A percentile compares a stretch with the other conserved stretches of the same genome.
Conservation (phyloP, 73 alveolate genomes). For the Paramecium bursaria region DNA sequence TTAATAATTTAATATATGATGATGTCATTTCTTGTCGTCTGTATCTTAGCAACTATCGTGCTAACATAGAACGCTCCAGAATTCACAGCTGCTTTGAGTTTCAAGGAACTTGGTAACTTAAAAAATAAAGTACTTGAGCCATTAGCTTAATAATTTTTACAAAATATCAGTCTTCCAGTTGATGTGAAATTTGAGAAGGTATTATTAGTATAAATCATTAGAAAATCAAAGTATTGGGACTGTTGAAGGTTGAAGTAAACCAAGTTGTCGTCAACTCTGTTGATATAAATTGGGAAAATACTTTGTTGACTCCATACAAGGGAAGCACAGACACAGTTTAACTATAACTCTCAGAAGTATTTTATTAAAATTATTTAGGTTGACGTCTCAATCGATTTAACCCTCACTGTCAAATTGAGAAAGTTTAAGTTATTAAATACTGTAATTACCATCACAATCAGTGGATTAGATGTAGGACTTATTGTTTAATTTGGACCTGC, state of each 20-base stretch:
- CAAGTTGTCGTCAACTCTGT: constrained; percentile 2
- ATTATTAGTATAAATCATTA: neutral
- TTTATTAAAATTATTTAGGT: too few relatives aligned
- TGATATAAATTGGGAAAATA: constrained; percentile 33
- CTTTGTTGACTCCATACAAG: constrained; percentile 17
- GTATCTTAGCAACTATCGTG: too few relatives aligned
- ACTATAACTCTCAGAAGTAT: neutral
- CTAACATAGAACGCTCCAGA: neutral
- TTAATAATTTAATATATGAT: too few relatives aligned
- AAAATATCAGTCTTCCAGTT: neutral
- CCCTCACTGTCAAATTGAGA: neutral
- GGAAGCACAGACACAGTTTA: neutral
- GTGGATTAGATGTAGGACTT: neutral
- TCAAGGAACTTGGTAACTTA: neutral
- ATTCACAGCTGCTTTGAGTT: constrained; percentile 12
- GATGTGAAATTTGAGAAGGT: neutral
- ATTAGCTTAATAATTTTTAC: neutral
- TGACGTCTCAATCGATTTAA: neutral
- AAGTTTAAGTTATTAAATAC: neutral
- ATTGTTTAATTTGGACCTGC: constrained; percentile 16
- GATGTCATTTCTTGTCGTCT: too few relatives aligned
- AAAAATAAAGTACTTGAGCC: neutral
- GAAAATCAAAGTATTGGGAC: neutral
- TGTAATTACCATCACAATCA: neutral
- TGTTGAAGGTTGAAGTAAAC: neutral